Conservation (phyloP, 2,329 filamentous ascomycete species). For the Endocalyx cinctus region DNA sequence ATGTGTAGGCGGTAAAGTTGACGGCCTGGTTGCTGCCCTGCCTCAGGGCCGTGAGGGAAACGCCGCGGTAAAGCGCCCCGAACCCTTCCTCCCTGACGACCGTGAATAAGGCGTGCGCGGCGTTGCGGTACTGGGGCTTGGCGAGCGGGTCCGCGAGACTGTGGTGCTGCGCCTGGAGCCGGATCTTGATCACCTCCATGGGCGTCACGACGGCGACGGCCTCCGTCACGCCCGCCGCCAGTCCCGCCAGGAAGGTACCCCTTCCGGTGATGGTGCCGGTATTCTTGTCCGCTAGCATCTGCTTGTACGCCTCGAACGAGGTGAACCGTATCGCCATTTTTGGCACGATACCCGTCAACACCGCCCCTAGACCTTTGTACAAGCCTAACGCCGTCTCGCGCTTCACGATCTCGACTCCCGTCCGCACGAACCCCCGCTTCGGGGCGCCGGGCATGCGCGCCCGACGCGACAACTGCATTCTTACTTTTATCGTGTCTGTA, state of each 20-base stretch:
- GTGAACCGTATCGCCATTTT: slow-evolving; percentile 99
- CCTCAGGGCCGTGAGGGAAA: slow-evolving; percentile 85
- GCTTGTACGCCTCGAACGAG: slow-evolving; percentile 94
- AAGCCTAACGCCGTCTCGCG: slow-evolving; percentile 88
- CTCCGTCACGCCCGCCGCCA: slow-evolving; percentile 91
- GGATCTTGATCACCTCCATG: slow-evolving; percentile 99
- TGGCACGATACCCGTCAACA: slow-evolving; percentile 91
- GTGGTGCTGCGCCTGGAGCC: slow-evolving; percentile 96
- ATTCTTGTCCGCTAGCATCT: slow-evolving; percentile 64
- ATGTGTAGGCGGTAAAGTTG: slow-evolving; percentile 97
- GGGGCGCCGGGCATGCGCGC: slow-evolving; percentile 78
- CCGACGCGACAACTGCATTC: slow-evolving; percentile 94
- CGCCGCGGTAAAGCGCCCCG: slow-evolving; percentile 85
- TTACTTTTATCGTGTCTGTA: slow-evolving; percentile 92
- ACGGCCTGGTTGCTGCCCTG: slow-evolving; percentile 97
- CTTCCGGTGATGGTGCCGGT: slow-evolving; percentile 65
- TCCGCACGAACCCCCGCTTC: slow-evolving; percentile 80
- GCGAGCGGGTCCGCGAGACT: slow-evolving; percentile 96
- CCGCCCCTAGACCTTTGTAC: slow-evolving; percentile 97
- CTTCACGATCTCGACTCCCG: slow-evolving; percentile 79
- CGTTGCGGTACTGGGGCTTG: slow-evolving; percentile 94
- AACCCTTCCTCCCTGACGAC: slow-evolving; percentile 88
- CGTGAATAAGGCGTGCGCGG: slow-evolving; percentile 76
- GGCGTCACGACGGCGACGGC: slow-evolving; percentile 94
- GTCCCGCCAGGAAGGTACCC: slow-evolving; percentile 68